These are phyloP conservation scores for Haplosporangium sp. DNA, from an alignment of 371 early-diverging fungal genomes.

Conservation along the genomic window DNA sequence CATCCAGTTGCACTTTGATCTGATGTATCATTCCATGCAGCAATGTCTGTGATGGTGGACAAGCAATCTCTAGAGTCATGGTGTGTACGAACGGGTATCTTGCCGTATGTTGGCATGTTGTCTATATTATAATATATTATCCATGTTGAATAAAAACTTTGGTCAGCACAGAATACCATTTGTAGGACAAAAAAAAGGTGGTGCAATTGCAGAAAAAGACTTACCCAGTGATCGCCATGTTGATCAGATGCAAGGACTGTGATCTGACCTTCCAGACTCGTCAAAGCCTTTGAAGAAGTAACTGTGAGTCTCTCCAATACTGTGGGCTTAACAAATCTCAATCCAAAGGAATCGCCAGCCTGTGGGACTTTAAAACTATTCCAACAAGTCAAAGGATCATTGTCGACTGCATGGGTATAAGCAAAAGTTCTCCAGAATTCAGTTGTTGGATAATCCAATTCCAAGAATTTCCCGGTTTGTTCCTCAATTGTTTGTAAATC, in stretches of 20 bases:
- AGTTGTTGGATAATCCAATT: conserved; percentile 53
- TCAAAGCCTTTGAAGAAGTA: conserved; percentile 24
- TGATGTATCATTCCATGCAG: conserved; percentile 20
- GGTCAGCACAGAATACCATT: too few relatives aligned
- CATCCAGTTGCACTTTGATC: conserved; percentile 44
- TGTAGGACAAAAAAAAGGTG: background rate
- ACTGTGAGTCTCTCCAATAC: conserved; percentile 17
- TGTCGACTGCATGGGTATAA: conserved; percentile 67
- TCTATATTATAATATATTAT: conserved; percentile 1
- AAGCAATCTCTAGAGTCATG: conserved; percentile 41
- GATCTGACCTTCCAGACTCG: conserved; percentile 25
- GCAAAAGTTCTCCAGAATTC: conserved; percentile 61
- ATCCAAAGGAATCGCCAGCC: conserved; percentile 65
- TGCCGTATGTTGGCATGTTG: conserved; percentile 29
- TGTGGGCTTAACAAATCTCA: conserved; percentile 60
- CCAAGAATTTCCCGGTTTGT: conserved; percentile 55
- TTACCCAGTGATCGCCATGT: conserved; percentile 17
- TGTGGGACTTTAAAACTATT: conserved; percentile 63
- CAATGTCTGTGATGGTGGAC: conserved; percentile 19
- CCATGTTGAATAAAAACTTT: too few relatives aligned
- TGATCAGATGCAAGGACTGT: conserved; percentile 31
- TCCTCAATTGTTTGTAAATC: conserved; percentile 59
- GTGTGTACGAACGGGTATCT: conserved; percentile 37
- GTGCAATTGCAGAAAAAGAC: background rate
- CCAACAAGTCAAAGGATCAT: conserved; percentile 68